Evolutionary conservation across 129 eudicot species (phyloP).

Genomic region (Tagetes erecta): DNA sequence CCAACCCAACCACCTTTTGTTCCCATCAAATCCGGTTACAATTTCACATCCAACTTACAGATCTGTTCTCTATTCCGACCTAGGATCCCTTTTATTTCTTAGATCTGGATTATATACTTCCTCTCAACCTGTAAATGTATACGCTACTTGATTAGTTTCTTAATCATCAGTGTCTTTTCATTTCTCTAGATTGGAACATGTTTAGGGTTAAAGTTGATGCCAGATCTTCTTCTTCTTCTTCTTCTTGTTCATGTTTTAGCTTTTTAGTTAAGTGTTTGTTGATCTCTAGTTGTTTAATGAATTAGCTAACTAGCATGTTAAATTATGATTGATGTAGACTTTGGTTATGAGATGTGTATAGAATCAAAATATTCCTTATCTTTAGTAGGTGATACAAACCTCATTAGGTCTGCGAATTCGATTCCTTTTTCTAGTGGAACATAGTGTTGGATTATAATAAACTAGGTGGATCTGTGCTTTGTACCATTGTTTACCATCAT

Average conservation of each 20-base stretch:
- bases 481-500: neutral
- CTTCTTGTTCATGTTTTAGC: neutral
- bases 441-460: neutral
- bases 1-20: neutral
- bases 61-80: neutral
- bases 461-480: neutral
- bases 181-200: neutral
- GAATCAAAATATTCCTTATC: neutral
- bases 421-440: neutral
- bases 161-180: neutral
- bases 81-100: neutral
- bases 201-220: neutral
- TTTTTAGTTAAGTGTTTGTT: neutral
- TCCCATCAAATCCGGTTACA: neutral
- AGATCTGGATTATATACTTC: conserved; percentile 16
- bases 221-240: neutral
- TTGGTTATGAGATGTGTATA: neutral
- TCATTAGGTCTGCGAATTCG: neutral
- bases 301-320: neutral
- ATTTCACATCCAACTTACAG: neutral
- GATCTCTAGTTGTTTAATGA: neutral
- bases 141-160: neutral
- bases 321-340: neutral
- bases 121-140: neutral
- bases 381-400: neutral